Evolutionary conservation across 2,329 filamentous ascomycete genomes (phyloP).

Genomic region (Cladophialophora carrionii): DNA sequence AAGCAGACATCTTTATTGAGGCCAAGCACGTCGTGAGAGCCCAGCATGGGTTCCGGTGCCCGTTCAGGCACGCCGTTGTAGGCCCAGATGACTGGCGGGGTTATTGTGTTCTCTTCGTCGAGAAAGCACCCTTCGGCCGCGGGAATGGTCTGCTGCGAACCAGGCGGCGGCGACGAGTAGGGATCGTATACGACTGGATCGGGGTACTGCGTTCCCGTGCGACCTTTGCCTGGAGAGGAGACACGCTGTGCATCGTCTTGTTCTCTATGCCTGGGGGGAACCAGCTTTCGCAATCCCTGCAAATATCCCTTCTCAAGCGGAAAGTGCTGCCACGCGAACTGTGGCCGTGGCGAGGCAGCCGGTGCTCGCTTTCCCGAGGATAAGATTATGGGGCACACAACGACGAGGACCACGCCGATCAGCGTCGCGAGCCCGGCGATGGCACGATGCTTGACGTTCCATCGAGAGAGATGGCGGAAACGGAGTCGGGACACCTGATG

Average conservation of each 20-base stretch:
- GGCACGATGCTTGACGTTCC: neutral
- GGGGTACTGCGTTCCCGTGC: neutral
- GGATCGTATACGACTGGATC: neutral
- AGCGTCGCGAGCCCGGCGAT: neutral
- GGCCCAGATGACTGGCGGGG: neutral
- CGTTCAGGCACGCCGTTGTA: neutral
- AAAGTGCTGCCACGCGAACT: constrained; percentile 7
- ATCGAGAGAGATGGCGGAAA: neutral
- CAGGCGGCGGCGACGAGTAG: no score
- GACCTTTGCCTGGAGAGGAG: neutral
- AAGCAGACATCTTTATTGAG: constrained; percentile 12
- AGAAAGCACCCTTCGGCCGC: constrained; percentile 3
- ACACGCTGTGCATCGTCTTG: neutral
- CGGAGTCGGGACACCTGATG: neutral
- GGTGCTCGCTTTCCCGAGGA: neutral
- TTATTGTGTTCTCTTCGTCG: neutral
- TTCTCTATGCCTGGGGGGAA: neutral
- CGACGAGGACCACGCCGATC: neutral
- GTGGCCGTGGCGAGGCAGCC: neutral
- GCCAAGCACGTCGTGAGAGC: constrained; percentile 5
- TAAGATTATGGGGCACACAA: neutral
- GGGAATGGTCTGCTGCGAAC: neutral
- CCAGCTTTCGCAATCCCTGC: constrained; percentile 5
- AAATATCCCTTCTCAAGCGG: constrained; percentile 3
- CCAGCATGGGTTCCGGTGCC: constrained; percentile 4